A percentile compares a stretch with the other conserved stretches of the same genome.
Conservation (phyloP, 2,329 filamentous ascomycete genomes). For the Diaporthe australafricana region DNA sequence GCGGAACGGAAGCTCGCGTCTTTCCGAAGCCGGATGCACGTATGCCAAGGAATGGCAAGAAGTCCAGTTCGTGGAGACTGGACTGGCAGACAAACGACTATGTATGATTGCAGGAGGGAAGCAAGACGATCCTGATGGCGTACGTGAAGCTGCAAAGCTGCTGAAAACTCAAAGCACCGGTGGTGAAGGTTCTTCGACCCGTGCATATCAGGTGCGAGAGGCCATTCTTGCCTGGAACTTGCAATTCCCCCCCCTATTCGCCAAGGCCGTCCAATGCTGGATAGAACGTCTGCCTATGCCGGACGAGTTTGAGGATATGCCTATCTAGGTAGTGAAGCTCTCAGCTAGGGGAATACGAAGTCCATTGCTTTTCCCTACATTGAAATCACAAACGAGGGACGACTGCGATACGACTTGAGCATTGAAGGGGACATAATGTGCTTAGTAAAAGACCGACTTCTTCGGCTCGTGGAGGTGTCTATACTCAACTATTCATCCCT, state of each 20-base stretch:
- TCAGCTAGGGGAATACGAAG: neutral
- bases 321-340: neutral
- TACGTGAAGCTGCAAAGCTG: constrained; percentile 38
- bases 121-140: constrained; percentile 46
- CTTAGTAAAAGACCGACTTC: too few relatives aligned
- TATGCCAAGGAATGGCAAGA: constrained; percentile 44
- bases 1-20: constrained; percentile 44
- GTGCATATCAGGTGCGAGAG: constrained; percentile 47
- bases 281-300: constrained; percentile 39
- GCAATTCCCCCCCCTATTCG: constrained; percentile 54
- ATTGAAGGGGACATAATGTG: too few relatives aligned
- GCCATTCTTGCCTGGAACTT: constrained; percentile 56
- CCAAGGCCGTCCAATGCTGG: constrained; percentile 51
- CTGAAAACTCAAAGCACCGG: constrained; percentile 45
- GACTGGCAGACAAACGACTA: constrained; percentile 35
- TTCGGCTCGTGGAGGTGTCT: too few relatives aligned
- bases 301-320: constrained; percentile 37
- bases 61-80: constrained; percentile 40
- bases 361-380: too few relatives aligned
- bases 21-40: constrained; percentile 33
- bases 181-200: constrained; percentile 36
- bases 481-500: too few relatives aligned
- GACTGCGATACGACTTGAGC: too few relatives aligned
- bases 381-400: too few relatives aligned
- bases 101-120: constrained; percentile 46